These are phyloP conservation scores for Albugo candida DNA, from an alignment of 352 stramenopile genomes.

Conservation along the genomic window DNA sequence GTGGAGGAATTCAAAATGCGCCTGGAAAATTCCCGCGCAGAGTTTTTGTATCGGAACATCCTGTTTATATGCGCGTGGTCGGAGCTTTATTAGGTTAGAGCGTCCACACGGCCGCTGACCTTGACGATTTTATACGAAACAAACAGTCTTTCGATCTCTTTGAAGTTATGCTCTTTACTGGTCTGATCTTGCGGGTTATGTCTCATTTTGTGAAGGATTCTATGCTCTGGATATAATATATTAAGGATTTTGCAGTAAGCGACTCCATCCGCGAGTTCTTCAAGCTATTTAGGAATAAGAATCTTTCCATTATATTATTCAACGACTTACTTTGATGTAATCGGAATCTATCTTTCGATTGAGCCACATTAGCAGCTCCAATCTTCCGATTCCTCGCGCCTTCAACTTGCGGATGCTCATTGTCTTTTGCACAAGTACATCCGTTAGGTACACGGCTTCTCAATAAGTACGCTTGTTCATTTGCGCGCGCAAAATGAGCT, in stretches of 20 bases:
- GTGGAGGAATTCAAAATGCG: slow-evolving; percentile 69
- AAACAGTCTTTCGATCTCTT: slow-evolving; percentile 28
- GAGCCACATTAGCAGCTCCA: slow-evolving; percentile 61
- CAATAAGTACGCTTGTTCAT: no score
- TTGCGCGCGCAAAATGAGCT: no score
- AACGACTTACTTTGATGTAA: slow-evolving; percentile 37
- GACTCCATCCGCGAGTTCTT: slow-evolving; percentile 59
- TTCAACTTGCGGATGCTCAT: slow-evolving; percentile 71
- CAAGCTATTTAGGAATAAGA: slow-evolving; percentile 18
- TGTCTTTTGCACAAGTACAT: neutral
- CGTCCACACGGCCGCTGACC: slow-evolving; percentile 8
- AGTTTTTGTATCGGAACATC: slow-evolving; percentile 50
- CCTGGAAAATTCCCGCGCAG: slow-evolving; percentile 46
- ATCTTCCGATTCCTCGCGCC: slow-evolving; percentile 41
- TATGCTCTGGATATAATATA: slow-evolving; percentile 43
- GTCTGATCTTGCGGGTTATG: slow-evolving; percentile 26
- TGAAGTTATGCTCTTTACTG: slow-evolving; percentile 50
- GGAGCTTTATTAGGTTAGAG: neutral
- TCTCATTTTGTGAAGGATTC: slow-evolving; percentile 29
- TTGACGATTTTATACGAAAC: slow-evolving; percentile 41
- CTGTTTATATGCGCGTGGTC: slow-evolving; percentile 9
- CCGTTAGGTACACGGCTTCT: no score
- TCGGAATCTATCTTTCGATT: slow-evolving; percentile 69
- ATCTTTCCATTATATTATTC: neutral
- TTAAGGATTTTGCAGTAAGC: slow-evolving; percentile 65